These are phyloP conservation scores for Bacidia gigantensis DNA, from an alignment of 495 filamentous ascomycete species.

Conservation along the genomic window DNA sequence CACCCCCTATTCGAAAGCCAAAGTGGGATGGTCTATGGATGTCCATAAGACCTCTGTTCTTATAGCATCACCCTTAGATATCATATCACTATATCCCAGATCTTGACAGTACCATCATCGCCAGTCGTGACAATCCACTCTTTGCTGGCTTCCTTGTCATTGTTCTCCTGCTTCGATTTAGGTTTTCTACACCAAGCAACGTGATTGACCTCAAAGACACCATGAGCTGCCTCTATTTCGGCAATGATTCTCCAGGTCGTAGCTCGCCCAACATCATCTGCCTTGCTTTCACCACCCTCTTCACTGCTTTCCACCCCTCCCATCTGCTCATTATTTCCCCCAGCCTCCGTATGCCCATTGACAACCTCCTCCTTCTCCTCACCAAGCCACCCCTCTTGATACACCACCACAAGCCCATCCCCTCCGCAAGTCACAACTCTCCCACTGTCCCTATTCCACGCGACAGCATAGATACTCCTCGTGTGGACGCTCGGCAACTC, in stretches of 20 bases:
- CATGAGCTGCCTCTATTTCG: slow-evolving; percentile 57
- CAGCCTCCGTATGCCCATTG: neutral
- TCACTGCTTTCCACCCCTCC: neutral
- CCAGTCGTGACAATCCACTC: slow-evolving; percentile 70
- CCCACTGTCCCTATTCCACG: slow-evolving; percentile 65
- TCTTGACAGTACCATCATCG: slow-evolving; percentile 63
- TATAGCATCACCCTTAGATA: neutral
- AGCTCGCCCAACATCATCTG: slow-evolving; percentile 8
- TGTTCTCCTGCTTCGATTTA: neutral
- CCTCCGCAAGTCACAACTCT: slow-evolving; percentile 70
- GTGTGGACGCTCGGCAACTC: slow-evolving; percentile 60
- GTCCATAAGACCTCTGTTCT: neutral
- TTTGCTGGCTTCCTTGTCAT: slow-evolving; percentile 29
- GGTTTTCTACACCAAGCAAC: slow-evolving; percentile 48
- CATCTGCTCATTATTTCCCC: neutral
- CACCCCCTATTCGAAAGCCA: too few relatives aligned
- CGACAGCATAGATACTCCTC: slow-evolving; percentile 64
- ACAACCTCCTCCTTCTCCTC: neutral
- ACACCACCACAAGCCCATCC: slow-evolving; percentile 73
- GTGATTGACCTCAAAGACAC: slow-evolving; percentile 86
- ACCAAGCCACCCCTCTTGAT: slow-evolving; percentile 41
- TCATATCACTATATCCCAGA: slow-evolving; percentile 42
- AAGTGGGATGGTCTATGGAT: neutral
- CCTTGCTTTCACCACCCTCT: neutral
- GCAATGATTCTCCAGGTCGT: slow-evolving; percentile 54